Percentiles rank a stretch among this genome's conserved stretches.
Conservation (phyloP, 176 grass and related monocot species). For the Avena eriantha region DNA sequence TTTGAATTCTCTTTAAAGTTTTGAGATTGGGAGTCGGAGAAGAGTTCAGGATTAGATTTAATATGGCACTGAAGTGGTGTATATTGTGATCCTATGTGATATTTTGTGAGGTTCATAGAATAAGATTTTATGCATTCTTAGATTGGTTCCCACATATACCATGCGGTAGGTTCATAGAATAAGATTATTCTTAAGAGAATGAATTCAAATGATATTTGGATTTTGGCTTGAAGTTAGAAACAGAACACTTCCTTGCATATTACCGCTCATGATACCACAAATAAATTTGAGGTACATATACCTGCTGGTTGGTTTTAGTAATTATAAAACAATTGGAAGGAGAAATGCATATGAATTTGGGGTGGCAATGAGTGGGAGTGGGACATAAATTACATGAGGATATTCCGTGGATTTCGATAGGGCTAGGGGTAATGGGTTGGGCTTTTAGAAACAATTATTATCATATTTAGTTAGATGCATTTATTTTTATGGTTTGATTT, state of each 20-base stretch:
- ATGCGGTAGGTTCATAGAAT: not conserved
- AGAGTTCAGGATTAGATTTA: not conserved
- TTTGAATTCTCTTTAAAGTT: not conserved
- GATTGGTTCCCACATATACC: too few species aligned
- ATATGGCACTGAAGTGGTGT: not conserved
- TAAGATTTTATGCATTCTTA: not conserved
- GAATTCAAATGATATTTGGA: not conserved
- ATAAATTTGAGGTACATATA: not conserved
- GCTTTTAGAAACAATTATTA: not conserved
- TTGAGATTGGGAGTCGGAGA: not conserved
- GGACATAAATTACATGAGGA: too few species aligned
- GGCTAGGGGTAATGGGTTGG: not conserved
- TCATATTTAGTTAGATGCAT: not conserved
- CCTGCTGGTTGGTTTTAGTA: not conserved
- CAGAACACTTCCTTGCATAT: not conserved
- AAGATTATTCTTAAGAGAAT: not conserved
- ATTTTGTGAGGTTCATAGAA: not conserved
- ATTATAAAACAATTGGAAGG: not conserved
- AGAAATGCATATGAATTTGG: too few species aligned
- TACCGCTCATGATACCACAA: not conserved
- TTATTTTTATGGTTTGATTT: not conserved
- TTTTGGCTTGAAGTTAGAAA: not conserved
- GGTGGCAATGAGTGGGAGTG: too few species aligned
- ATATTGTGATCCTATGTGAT: not conserved
- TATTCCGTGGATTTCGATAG: not conserved